phyloP scores from a whole-genome alignment of 2,329 filamentous ascomycete genomes.

The Diaporthe ampelina region DNA sequence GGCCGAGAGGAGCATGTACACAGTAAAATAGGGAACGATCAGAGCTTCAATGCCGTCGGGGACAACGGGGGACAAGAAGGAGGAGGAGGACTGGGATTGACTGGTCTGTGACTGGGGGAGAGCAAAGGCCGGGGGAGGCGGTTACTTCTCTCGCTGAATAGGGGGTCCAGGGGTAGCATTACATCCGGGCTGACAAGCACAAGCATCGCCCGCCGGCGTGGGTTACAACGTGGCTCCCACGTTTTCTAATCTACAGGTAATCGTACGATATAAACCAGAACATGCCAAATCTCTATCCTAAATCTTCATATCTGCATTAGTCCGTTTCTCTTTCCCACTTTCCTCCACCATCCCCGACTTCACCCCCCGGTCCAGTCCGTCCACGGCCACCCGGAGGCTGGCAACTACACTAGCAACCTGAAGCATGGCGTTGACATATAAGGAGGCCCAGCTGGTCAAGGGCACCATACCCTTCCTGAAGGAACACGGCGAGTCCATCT shows the following conservation, averaged over 20 bases:
- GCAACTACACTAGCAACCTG: slow-evolving; percentile 22
- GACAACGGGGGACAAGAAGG: background rate
- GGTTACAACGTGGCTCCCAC: slow-evolving; percentile 37
- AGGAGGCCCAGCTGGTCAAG: slow-evolving; percentile 74
- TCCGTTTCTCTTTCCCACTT: slow-evolving; percentile 26
- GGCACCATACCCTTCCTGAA: slow-evolving; percentile 76
- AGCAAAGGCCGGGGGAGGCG: slow-evolving; percentile 1
- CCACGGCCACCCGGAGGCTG: slow-evolving; percentile 15
- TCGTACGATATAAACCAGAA: slow-evolving; percentile 35
- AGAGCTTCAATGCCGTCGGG: background rate
- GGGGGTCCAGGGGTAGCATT: slow-evolving; percentile 30
- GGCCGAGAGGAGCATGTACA: background rate
- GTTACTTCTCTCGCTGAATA: slow-evolving; percentile 16
- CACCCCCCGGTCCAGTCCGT: slow-evolving; percentile 11
- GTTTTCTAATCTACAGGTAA: slow-evolving; percentile 32
- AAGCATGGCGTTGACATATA: slow-evolving; percentile 52
- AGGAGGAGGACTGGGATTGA: background rate
- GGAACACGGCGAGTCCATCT: slow-evolving; percentile 75
- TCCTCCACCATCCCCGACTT: slow-evolving; percentile 14
- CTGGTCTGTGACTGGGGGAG: background rate
- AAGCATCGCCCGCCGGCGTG: slow-evolving; percentile 34
- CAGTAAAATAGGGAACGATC: background rate
- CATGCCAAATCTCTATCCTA: slow-evolving; percentile 24
- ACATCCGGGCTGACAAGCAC: slow-evolving; percentile 34
- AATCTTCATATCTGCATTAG: slow-evolving; percentile 35